These are phyloP conservation scores for Mucuna pruriens DNA, from an alignment of 306 rosid species.

Conservation along the genomic window DNA sequence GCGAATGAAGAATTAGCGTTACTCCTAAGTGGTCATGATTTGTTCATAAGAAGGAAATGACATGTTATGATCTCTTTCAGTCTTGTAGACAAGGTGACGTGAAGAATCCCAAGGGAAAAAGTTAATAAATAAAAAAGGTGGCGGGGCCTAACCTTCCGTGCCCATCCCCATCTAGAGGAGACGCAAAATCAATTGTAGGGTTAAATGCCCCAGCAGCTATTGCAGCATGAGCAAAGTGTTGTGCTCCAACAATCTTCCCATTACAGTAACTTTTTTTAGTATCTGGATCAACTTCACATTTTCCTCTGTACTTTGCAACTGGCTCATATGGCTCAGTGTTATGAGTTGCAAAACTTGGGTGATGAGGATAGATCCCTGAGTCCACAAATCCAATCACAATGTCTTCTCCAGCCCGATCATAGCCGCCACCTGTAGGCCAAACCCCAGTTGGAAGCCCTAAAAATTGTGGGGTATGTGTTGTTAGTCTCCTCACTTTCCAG, in stretches of 20 bases:
- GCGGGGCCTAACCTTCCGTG: conserved; percentile 85
- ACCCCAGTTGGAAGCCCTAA: conserved; percentile 99
- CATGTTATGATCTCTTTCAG: conserved; percentile 8
- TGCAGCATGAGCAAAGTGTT: conserved; percentile 97
- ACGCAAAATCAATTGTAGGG: conserved; percentile 89
- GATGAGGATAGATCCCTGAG: conserved; percentile 92
- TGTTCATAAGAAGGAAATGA: conserved; percentile 18
- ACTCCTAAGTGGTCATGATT: conserved; percentile 2
- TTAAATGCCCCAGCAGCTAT: conserved; percentile 94
- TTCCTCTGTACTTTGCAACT: conserved; percentile 83
- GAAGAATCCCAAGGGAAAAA: conserved; percentile 24
- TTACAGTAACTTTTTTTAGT: conserved; percentile 86
- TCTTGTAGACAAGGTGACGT: not conserved
- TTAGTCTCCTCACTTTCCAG: conserved; percentile 92
- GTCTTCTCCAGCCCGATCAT: conserved; percentile 96
- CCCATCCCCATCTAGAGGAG: conserved; percentile 98
- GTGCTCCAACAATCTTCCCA: conserved; percentile 99
- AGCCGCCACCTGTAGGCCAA: conserved; percentile 99
- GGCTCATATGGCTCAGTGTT: conserved; percentile 84
- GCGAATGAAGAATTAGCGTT: conserved; percentile 7
- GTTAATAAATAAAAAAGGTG: conserved; percentile 18
- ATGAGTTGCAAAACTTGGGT: conserved; percentile 85
- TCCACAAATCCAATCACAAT: conserved; percentile 97
- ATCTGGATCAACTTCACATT: conserved; percentile 89
- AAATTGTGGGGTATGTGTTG: conserved; percentile 98